Evolutionary conservation across 257 asterid species (phyloP), one percentile per base, ranked within the genome.

Genomic region (Solanum virginianum): DNA sequence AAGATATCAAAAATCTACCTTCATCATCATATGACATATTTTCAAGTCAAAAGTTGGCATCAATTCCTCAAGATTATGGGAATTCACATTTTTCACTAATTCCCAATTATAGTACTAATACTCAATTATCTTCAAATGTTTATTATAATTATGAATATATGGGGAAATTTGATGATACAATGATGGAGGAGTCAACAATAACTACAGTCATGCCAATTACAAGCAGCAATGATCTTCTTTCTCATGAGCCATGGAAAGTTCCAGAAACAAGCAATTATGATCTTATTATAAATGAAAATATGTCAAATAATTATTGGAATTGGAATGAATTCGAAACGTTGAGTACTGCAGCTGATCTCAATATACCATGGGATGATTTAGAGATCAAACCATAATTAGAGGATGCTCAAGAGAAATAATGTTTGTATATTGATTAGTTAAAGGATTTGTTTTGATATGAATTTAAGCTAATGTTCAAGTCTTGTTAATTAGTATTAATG

Each of bases 131-230:
- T 22, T 29, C 80, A 36, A 24, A 63, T 24, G 36, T 62, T 8
- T 66, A 26, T 20, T 51, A 17, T 15, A 82, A 88, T 24, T 63
- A 63, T 36, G 88, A 83, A 36, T 86, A 80, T 57, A 77, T 20
- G 9, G 88, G 87, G 49, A 89, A 89, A 68, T 88, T 88, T 62
- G 98, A 89, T 47, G 49, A 87, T 5, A 32, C 49, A 26, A 26
- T 85, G 14, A 15, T 85, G 81, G 92, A 91, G 80, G 94, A 90
- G 81, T 89, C 94, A 6, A 85, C 89, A 2, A 87, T 89, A 7
- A 90, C 90, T 6, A 90, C 88, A 6, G 87, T 88, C 20, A 86
- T 84, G 60, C 92, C 92, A 16, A 74, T 88, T 24, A 81, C 84
- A n/a, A 59, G 90, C 63, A 86, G 69, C 51, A 82, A 1, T 41